A percentile compares a stretch with the other conserved stretches of the same genome.
phyloP scores from a whole-genome alignment of 2,329 filamentous ascomycete genomes.

The Aureobasidium namibiae region DNA sequence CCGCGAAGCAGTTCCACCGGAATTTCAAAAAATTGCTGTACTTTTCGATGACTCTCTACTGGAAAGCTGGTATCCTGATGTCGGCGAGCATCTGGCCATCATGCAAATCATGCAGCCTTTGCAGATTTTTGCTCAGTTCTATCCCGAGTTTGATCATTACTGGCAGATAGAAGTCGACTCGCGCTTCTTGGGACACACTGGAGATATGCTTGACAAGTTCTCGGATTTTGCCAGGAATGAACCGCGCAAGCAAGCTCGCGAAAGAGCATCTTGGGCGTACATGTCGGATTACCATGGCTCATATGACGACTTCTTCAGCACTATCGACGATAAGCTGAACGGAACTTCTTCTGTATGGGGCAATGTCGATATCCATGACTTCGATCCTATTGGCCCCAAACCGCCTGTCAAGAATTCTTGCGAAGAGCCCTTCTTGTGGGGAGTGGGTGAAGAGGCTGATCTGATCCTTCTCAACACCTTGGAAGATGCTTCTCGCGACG shows the following conservation, averaged over 20 bases:
- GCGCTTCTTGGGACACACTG: slow-evolving; percentile 67
- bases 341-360: slow-evolving; percentile 29
- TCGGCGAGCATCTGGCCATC: slow-evolving; percentile 34
- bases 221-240: slow-evolving; percentile 44
- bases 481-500: slow-evolving; percentile 13
- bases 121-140: slow-evolving; percentile 64
- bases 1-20: slow-evolving; percentile 53
- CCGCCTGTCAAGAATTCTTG: slow-evolving; percentile 57
- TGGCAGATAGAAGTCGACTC: slow-evolving; percentile 81
- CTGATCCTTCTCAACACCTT: slow-evolving; percentile 33
- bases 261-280: slow-evolving; percentile 47
- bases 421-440: slow-evolving; percentile 73
- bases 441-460: slow-evolving; percentile 80
- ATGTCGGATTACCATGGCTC: slow-evolving; percentile 42
- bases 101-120: slow-evolving; percentile 58
- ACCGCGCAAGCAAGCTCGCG: slow-evolving; percentile 48
- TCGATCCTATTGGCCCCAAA: slow-evolving; percentile 61
- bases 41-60: slow-evolving; percentile 59
- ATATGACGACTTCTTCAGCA: slow-evolving; percentile 32
- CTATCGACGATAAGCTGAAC: slow-evolving; percentile 25
- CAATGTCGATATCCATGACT: slow-evolving; percentile 28
- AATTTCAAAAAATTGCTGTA: slow-evolving; percentile 61
- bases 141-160: slow-evolving; percentile 68
- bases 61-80: slow-evolving; percentile 36
- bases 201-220: slow-evolving; percentile 63